Conservation (phyloP, 345 rosid species). For the Lepidium aucheri region DNA sequence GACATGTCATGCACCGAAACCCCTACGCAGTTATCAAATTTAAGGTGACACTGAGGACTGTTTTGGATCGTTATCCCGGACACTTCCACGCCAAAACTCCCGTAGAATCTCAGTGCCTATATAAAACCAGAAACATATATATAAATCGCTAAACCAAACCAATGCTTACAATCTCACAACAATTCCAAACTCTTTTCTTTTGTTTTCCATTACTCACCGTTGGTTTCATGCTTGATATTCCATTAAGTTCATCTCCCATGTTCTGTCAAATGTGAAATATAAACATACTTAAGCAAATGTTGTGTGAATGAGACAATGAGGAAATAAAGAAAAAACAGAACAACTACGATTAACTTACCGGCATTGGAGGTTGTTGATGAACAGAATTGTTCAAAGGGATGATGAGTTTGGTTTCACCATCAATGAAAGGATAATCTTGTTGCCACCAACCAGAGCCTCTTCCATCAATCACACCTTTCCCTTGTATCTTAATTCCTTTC, state of each 20-base stretch:
- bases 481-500: constrained; percentile 67
- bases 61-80: constrained; percentile 83
- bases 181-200: neutral
- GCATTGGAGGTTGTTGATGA: constrained; percentile 45
- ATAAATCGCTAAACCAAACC: neutral
- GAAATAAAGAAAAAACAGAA: neutral
- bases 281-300: constrained; percentile 8
- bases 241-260: constrained; percentile 43
- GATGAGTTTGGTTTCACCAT: constrained; percentile 49
- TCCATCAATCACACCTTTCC: constrained; percentile 84
- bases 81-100: constrained; percentile 77
- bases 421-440: constrained; percentile 45
- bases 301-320: neutral
- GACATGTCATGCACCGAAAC: constrained; percentile 66
- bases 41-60: constrained; percentile 98
- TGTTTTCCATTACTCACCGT: constrained; percentile 36
- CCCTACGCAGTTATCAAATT: constrained; percentile 81
- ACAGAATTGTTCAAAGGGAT: constrained; percentile 53
- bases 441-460: constrained; percentile 98
- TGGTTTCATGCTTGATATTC: constrained; percentile 86
- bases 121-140: constrained; percentile 8
- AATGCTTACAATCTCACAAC: neutral
- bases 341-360: constrained; percentile 34
- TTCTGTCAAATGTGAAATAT: constrained; percentile 35
- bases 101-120: constrained; percentile 91